phyloP scores from a whole-genome alignment of 805 yeast species.

The Saturnispora ahearnii region DNA sequence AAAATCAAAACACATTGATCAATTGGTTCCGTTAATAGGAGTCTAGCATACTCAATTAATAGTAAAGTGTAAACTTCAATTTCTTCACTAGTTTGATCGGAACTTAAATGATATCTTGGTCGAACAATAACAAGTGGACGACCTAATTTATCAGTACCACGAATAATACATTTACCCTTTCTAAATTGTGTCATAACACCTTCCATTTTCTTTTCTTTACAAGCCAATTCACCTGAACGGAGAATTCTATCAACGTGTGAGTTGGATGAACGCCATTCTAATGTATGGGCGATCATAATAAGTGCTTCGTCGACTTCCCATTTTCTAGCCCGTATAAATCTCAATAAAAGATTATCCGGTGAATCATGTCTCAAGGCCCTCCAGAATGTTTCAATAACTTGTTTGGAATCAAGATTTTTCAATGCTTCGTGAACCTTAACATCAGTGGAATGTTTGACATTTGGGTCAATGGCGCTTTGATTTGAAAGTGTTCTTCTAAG shows the following conservation, averaged over 20 bases:
- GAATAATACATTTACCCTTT: conserved; percentile 60
- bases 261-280: conserved; percentile 66
- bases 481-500: conserved; percentile 16
- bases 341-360: conserved; percentile 68
- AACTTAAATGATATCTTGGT: conserved; percentile 65
- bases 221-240: conserved; percentile 64
- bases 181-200: conserved; percentile 51
- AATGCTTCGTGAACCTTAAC: conserved; percentile 39
- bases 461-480: conserved; percentile 22
- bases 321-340: conserved; percentile 82
- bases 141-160: conserved; percentile 62
- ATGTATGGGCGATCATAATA: conserved; percentile 61
- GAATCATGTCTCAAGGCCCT: conserved; percentile 61
- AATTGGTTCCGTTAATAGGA: conserved; percentile 62
- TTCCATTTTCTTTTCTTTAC: conserved; percentile 32
- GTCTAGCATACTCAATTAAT: conserved; percentile 73
- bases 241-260: conserved; percentile 53
- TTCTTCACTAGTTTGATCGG: conserved; percentile 59
- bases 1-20: conserved; percentile 80
- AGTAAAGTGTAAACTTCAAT: conserved; percentile 67
- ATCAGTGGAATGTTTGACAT: conserved; percentile 24
- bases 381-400: conserved; percentile 47
- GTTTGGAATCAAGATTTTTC: conserved; percentile 42
- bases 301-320: conserved; percentile 65
- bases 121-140: conserved; percentile 79